These are phyloP conservation scores for Neurospora sp. DNA, from an alignment of 495 filamentous ascomycete species.

Conservation along the genomic window DNA sequence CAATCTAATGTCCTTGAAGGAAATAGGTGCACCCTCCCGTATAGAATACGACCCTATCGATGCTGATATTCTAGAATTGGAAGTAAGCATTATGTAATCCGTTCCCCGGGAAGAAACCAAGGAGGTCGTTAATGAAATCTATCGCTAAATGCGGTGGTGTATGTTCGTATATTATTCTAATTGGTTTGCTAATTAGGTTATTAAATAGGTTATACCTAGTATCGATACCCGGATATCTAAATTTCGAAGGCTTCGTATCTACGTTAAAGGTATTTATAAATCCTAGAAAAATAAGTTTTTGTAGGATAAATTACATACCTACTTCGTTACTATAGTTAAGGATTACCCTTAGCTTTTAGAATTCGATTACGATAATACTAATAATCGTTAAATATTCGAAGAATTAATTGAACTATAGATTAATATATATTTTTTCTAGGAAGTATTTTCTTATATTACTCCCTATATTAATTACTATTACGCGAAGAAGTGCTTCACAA, in stretches of 20 bases:
- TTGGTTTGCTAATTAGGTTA: neutral
- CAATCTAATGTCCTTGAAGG: too few species aligned
- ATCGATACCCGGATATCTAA: neutral
- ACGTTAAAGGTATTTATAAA: neutral
- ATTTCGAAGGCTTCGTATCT: neutral
- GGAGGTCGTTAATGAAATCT: neutral
- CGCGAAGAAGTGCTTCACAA: too few species aligned
- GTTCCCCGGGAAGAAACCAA: neutral
- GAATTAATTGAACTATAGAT: too few species aligned
- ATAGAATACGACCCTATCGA: too few species aligned
- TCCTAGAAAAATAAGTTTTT: neutral
- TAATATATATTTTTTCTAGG: too few species aligned
- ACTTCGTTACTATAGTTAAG: neutral
- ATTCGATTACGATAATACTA: neutral
- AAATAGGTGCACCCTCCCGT: too few species aligned
- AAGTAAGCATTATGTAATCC: neutral
- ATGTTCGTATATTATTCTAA: neutral
- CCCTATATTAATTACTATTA: too few species aligned
- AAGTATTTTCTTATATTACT: too few species aligned
- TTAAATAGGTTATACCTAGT: neutral
- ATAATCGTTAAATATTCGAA: too few species aligned
- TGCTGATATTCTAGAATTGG: neutral
- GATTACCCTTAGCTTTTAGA: neutral
- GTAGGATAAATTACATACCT: neutral
- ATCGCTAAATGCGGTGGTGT: neutral